phyloP scores from a whole-genome alignment of 2,329 filamentous ascomycete genomes.

The Diaporthe aspalathi region DNA sequence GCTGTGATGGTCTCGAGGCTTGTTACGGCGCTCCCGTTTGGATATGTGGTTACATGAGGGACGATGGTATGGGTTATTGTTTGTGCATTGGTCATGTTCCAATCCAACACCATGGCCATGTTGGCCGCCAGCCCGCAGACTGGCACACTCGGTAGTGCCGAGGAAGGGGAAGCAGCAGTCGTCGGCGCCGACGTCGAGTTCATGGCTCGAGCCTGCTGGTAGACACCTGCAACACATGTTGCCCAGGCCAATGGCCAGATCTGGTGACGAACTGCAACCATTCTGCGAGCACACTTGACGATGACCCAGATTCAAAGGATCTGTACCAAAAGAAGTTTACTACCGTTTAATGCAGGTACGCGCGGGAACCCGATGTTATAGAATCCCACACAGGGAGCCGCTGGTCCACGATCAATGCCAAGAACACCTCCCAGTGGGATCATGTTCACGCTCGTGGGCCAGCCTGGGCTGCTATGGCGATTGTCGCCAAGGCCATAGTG shows the following conservation, averaged over 20 bases:
- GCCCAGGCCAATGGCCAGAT: slow-evolving; percentile 17
- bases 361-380: slow-evolving; percentile 14
- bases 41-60: slow-evolving; percentile 26
- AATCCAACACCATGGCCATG: slow-evolving; percentile 14
- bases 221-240: slow-evolving; percentile 4
- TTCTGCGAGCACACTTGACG: slow-evolving; percentile 5
- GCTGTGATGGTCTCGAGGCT: slow-evolving; percentile 16
- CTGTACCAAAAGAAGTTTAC: not conserved
- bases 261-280: slow-evolving; percentile 1
- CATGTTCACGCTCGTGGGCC: slow-evolving; percentile 19
- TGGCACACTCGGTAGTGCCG: not conserved
- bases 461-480: slow-evolving; percentile 4
- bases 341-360: slow-evolving; percentile 4
- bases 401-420: not conserved
- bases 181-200: slow-evolving; percentile 1
- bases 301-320: not conserved
- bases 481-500: slow-evolving; percentile 24
- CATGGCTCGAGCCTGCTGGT: slow-evolving; percentile 7
- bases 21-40: slow-evolving; percentile 11
- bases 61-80: slow-evolving; percentile 25
- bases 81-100: slow-evolving; percentile 23
- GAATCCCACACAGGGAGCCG: not conserved
- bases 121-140: slow-evolving; percentile 18
- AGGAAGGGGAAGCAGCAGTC: not conserved
- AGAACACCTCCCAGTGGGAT: not conserved